Base-by-base conservation (phyloP, 495 filamentous ascomycete genomes). In the Aspergillus nidulans region DNA sequence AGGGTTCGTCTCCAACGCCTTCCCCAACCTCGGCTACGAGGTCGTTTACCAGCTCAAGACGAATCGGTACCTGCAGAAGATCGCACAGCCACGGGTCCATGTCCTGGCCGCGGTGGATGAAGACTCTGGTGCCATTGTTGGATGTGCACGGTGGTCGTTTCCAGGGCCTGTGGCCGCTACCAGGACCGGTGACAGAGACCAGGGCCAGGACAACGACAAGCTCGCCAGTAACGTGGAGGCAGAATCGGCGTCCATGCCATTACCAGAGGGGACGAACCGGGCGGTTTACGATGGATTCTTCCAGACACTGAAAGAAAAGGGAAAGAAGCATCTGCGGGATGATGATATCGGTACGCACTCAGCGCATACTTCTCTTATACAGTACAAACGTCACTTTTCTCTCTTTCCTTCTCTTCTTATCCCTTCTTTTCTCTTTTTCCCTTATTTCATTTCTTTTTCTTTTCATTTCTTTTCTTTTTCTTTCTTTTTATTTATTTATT, bases 341-440 rank as follows among this genome's bases (percentile, higher is more conserved):
- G 49, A 52, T 24, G 62, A 64, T 52, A 57, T 64, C 18, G 49
- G 62, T 64, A 44, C 25, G 49, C 53, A 12, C 46, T 42, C 32
- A 26, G 36, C 23, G 3, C 26, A 10, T n/a, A n/a, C n/a, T n/a
- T n/a, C n/a, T n/a, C n/a, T n/a, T n/a, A n/a, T n/a, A n/a, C n/a
- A n/a, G n/a, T n/a, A n/a, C n/a, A n/a, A n/a, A n/a, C n/a, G n/a
- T n/a, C n/a, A n/a, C n/a, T n/a, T n/a, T n/a, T n/a, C n/a, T n/a
- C n/a, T n/a, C n/a, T n/a, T n/a, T n/a, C n/a, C n/a, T n/a, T n/a
- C n/a, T n/a, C n/a, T n/a, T n/a, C n/a, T n/a, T n/a, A n/a, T n/a
- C n/a, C n/a, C n/a, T n/a, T n/a, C n/a, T n/a, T n/a, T n/a, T n/a
- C n/a, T n/a, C n/a, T n/a, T n/a, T n/a, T n/a, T n/a, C n/a, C n/a